These are phyloP conservation scores for Heracleum sosnowskyi DNA, from an alignment of 129 eudicot genomes.

Conservation along the genomic window DNA sequence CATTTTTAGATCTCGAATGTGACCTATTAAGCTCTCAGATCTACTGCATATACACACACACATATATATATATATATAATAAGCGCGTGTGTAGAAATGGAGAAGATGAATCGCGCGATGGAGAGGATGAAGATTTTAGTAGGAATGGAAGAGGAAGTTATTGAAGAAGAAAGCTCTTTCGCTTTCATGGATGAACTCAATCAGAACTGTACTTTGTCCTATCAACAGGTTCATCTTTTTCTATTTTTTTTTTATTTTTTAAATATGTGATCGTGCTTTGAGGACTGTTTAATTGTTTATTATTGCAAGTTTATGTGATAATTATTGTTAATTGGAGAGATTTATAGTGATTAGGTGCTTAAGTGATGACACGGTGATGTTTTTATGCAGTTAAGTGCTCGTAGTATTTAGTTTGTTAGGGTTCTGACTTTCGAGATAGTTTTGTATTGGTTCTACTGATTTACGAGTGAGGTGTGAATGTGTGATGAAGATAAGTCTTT, in stretches of 20 bases:
- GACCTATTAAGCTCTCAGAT: background rate
- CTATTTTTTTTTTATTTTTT: background rate
- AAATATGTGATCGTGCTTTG: background rate
- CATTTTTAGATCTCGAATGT: background rate
- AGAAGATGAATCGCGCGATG: conserved; percentile 76
- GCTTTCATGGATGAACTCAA: conserved; percentile 81
- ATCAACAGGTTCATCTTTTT: conserved; percentile 54
- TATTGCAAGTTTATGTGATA: background rate
- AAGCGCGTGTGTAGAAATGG: conserved; percentile 32
- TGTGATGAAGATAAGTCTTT: too few species aligned
- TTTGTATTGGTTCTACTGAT: too few species aligned
- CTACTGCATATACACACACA: background rate
- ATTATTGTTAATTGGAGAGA: background rate
- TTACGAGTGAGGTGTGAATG: too few species aligned
- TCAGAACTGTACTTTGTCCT: conserved; percentile 80
- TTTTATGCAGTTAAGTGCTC: background rate
- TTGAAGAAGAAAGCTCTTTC: conserved; percentile 56
- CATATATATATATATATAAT: too few species aligned
- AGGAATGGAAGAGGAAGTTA: conserved; percentile 80
- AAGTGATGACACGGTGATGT: background rate
- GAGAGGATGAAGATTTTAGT: conserved; percentile 88
- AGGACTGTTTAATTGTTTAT: background rate
- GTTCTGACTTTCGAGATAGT: background rate
- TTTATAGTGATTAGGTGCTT: background rate
- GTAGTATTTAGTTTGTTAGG: background rate